Conservation (phyloP, 2,329 filamentous ascomycete genomes). For the Fusarium nanum region DNA sequence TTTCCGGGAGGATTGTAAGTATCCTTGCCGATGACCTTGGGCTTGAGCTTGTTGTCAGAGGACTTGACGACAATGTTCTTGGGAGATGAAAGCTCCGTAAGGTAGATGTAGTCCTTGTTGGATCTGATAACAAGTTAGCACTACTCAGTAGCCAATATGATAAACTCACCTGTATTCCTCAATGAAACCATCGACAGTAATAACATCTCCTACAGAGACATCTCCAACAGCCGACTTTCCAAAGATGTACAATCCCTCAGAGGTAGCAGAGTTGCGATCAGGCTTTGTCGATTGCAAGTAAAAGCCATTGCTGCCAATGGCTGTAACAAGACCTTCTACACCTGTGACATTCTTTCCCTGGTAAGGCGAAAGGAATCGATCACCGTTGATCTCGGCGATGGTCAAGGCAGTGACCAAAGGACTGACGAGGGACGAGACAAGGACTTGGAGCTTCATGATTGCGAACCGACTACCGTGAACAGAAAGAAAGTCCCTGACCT, state of each 20-base stretch:
- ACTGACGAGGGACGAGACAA: conserved; percentile 45
- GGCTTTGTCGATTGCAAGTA: conserved; percentile 71
- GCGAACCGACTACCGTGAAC: neutral
- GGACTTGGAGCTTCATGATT: conserved; percentile 48
- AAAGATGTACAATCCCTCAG: conserved; percentile 75
- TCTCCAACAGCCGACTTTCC: conserved; percentile 62
- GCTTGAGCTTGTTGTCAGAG: conserved; percentile 63
- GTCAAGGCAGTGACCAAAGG: conserved; percentile 55
- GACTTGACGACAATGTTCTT: conserved; percentile 65
- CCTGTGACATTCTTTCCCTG: conserved; percentile 66
- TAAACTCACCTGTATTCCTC: conserved; percentile 63
- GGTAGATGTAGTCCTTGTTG: conserved; percentile 66
- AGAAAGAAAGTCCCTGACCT: conserved; percentile 6
- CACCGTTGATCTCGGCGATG: conserved; percentile 74
- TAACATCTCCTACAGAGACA: conserved; percentile 70
- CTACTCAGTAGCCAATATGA: neutral
- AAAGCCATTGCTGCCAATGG: conserved; percentile 70
- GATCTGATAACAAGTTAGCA: conserved; percentile 54
- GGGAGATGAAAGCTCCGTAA: conserved; percentile 72
- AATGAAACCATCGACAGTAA: conserved; percentile 70
- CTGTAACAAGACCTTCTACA: conserved; percentile 73
- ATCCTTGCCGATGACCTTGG: conserved; percentile 70
- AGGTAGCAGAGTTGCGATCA: conserved; percentile 67
- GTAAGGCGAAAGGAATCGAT: conserved; percentile 71
- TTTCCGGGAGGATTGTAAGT: conserved; percentile 68